Base-by-base conservation (phyloP, 768 basidiomycete genomes). In the Pholiota molesta region DNA sequence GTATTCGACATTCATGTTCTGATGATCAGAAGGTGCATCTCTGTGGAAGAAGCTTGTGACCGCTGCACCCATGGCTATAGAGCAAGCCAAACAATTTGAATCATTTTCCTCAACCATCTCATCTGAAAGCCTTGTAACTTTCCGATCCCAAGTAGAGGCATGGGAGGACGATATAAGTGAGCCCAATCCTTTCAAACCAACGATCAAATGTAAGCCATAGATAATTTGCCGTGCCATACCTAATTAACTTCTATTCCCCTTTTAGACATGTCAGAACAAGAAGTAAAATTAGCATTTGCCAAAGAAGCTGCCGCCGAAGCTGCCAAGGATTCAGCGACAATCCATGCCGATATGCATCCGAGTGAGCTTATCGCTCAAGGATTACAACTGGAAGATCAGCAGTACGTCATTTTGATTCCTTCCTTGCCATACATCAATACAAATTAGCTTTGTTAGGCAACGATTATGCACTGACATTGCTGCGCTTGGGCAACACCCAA, bases 101-200 rank as follows among this genome's bases (percentile, higher is more conserved):
- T 62, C 65, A 14, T 68, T 68, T 45, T 53, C 57, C 5, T 49
- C 16, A 17, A 61, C 59, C 11, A 17, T 70, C 2, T 57, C 63
- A n/a, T 42, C 37, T 2, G 57, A 63, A 1, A 55, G 54, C 13
- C 42, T 65, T 1, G 14, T 5, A 13, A 33, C 51, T 17, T 74
- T 69, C 69, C 64, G 23, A 23, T 45, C 16, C 11, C 31, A 54
- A 23, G 55, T 71, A 1, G 42, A 62, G n/a, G 56, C 52, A 6
- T 75, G 72, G 72, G 73, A 75, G 47, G 56, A 33, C 1, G 67
- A 72, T 28, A 45, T 45, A 21, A 44, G 44, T 7, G 59, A 60
- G 2, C 57, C 64, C 11, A 75, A 75, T 62, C 74, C 74, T 2
- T 74, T 62, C 55, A 57, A 59, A 19, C 35, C 55, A 26, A 54